Percentiles rank a stretch among this genome's conserved stretches.
Conservation (phyloP, 495 filamentous ascomycete species). For the Amphirosellinia nigrospora region DNA sequence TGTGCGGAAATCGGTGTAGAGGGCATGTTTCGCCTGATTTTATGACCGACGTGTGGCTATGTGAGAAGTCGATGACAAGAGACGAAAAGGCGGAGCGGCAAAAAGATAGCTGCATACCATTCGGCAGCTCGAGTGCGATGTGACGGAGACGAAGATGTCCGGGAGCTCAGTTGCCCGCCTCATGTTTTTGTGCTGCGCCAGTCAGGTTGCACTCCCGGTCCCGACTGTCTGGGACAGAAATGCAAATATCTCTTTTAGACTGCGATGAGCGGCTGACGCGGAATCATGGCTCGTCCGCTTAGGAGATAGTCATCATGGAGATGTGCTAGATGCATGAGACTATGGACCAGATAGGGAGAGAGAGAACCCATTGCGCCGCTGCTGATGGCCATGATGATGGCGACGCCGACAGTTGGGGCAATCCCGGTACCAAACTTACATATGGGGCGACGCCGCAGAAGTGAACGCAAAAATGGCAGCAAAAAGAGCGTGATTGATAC, state of each 20-base stretch:
- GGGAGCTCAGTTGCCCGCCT: conserved; percentile 4
- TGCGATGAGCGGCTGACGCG: conserved; percentile 21
- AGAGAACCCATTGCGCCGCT: conserved; percentile 1
- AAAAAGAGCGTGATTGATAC: not conserved
- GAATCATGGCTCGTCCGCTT: conserved; percentile 17
- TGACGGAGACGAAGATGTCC: conserved; percentile 4
- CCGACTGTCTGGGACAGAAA: conserved; percentile 26
- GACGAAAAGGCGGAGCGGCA: conserved; percentile 18
- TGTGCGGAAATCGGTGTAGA: not conserved
- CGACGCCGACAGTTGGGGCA: conserved; percentile 2
- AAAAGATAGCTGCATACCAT: not conserved
- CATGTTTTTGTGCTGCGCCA: not conserved
- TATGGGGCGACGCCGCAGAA: not conserved
- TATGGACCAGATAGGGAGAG: conserved; percentile 17
- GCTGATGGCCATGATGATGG: not conserved
- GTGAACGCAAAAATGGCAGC: not conserved
- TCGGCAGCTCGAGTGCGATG: not conserved
- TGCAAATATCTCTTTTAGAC: conserved; percentile 11
- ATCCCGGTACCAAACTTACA: not conserved
- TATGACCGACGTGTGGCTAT: conserved; percentile 13
- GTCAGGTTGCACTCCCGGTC: conserved; percentile 18
- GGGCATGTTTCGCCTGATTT: not conserved
- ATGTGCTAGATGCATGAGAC: conserved; percentile 10
- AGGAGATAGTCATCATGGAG: not conserved
- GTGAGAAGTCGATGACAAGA: not conserved